These are phyloP conservation scores for Lycium ferocissimum DNA, from an alignment of 257 asterid genomes.

Conservation along the genomic window DNA sequence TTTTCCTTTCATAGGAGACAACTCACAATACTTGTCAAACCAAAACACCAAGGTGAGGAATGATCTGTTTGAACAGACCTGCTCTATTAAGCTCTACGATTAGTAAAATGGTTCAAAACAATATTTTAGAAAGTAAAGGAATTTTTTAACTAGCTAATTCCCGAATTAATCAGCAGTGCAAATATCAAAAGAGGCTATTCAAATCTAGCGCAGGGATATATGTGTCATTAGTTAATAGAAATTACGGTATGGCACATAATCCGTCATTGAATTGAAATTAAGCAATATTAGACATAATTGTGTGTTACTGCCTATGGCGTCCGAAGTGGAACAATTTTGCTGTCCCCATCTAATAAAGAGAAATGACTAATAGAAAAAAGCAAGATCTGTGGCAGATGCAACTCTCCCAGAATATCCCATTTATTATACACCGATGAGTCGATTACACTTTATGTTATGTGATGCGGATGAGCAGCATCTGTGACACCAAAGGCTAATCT, in stretches of 20 bases:
- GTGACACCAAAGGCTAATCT: neutral
- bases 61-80: neutral
- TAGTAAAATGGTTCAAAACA: neutral
- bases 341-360: slow-evolving; percentile 5
- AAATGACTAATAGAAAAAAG: neutral
- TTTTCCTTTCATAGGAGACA: neutral
- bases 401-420: neutral
- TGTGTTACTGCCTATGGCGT: neutral
- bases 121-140: neutral
- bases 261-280: neutral
- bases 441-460: neutral
- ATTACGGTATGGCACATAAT: neutral
- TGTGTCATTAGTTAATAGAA: neutral
- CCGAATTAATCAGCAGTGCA: neutral
- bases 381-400: neutral
- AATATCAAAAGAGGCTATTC: neutral
- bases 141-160: neutral
- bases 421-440: neutral
- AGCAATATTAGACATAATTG: neutral
- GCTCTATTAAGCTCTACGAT: neutral
- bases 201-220: neutral
- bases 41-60: neutral
- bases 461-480: neutral
- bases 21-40: neutral
- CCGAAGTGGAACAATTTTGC: neutral